These are phyloP conservation scores for Xylaria sp. DNA, from an alignment of 2,329 filamentous ascomycete species.

Conservation along the genomic window DNA sequence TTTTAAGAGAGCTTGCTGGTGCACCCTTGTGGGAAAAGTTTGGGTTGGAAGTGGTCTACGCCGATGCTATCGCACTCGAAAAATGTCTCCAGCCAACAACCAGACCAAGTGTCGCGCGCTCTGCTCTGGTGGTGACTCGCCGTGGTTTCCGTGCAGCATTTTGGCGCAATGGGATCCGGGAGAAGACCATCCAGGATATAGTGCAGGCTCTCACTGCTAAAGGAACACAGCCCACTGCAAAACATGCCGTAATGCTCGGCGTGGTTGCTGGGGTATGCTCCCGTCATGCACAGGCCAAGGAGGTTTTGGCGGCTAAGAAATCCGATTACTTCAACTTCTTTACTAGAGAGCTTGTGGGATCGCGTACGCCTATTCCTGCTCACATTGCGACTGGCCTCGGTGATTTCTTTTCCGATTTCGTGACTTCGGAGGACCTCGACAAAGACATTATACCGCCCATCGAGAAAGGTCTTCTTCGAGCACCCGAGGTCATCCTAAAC, in stretches of 20 bases:
- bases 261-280: constrained; percentile 85
- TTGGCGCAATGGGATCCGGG: constrained; percentile 57
- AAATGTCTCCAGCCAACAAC: constrained; percentile 70
- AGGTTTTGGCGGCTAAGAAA: constrained; percentile 67
- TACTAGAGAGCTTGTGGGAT: constrained; percentile 80
- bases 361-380: constrained; percentile 68
- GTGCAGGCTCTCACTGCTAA: constrained; percentile 73
- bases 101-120: constrained; percentile 68
- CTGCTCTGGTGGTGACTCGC: constrained; percentile 76
- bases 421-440: constrained; percentile 72
- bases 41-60: constrained; percentile 65
- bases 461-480: constrained; percentile 85
- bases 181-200: constrained; percentile 63
- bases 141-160: constrained; percentile 79
- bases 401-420: constrained; percentile 82
- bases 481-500: constrained; percentile 86
- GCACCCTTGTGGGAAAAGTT: constrained; percentile 66
- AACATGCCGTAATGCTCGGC: constrained; percentile 78
- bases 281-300: constrained; percentile 66
- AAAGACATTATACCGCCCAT: constrained; percentile 77
- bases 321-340: constrained; percentile 80
- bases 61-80: constrained; percentile 75
- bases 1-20: constrained; percentile 72
- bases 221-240: constrained; percentile 62
- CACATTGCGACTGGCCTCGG: constrained; percentile 73